Evolutionary conservation across 2,329 filamentous ascomycete species (phyloP), one percentile per base, ranked within the genome.

Genomic region (Colletotrichum australisinense): DNA sequence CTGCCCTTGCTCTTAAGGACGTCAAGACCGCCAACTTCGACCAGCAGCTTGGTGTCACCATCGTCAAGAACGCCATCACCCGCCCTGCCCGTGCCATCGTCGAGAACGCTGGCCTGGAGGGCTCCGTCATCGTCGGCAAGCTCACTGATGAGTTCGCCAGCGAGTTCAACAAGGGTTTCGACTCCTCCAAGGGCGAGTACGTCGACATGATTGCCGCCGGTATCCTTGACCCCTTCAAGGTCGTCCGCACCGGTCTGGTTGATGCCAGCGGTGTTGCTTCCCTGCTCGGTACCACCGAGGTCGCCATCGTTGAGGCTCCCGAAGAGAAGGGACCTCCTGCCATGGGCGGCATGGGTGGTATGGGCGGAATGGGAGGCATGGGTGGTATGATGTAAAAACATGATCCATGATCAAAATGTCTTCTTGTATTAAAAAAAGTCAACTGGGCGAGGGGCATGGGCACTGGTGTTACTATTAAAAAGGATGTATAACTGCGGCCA

Each of bases 201-300:
- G 95, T 98, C 78, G 96, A 99, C 89, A 98, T 99, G 97, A 98
- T 99, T 82, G 84, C 90, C 76, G 91, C 95, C 78, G 97, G 97
- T 93, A 99, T 99, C 84, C 93, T 99, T 74, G 97, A 99, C 84
- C 97, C 97, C 77, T 94, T 99, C 90, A 99, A 99, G 94, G 97
- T 99, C 79, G 97, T 99, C 82, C 95, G 97, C 80, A 99, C 97
- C 76, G 96, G 95, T 81, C 93, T 99, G 73, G 91, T 95, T 80
- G 97, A 99, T 80, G 97, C 97, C 79, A 96, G 93, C 81, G 97
- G 97, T 86, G 97, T 99, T 79, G 97, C 97, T 67, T 98, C 96
- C 67, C 92, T 99, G 74, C 93, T 99, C 75, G 97, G 97, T 83
- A 99, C 97, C 77, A 99, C 97, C 74, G 97, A 99, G 88, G 97